Evolutionary conservation across 2,329 filamentous ascomycete species (phyloP).

Genomic region (Hypoxylon sp.): DNA sequence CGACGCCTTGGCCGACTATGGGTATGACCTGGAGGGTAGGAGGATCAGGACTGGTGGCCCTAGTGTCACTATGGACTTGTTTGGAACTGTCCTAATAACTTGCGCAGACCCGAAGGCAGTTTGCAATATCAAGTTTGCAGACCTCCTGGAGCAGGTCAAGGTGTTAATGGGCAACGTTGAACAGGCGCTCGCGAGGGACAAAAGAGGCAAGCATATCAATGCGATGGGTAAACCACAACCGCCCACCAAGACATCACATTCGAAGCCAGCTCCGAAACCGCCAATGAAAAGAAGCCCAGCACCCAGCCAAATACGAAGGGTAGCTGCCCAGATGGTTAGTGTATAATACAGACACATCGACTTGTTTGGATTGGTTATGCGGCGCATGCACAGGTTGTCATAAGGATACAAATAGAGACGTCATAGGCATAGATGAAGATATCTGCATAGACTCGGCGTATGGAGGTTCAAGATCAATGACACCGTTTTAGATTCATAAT

Average conservation of each 20-base stretch:
- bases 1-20: constrained; percentile 46
- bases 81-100: constrained; percentile 44
- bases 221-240: background rate
- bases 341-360: background rate
- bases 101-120: constrained; percentile 33
- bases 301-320: background rate
- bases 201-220: constrained; percentile 22
- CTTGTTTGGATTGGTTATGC: background rate
- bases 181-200: constrained; percentile 27
- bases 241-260: background rate
- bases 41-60: constrained; percentile 25
- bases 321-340: background rate
- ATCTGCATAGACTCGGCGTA: background rate
- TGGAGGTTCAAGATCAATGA: background rate
- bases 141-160: constrained; percentile 41
- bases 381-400: background rate
- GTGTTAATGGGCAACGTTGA: constrained; percentile 35
- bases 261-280: background rate
- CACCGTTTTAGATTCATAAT: background rate
- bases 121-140: constrained; percentile 44
- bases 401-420: background rate
- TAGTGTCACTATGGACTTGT: constrained; percentile 36
- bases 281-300: background rate
- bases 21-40: constrained; percentile 48
- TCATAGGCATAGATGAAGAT: background rate